Percentiles rank a stretch among this genome's conserved stretches.
These are phyloP conservation scores for Seminavis robusta DNA, from an alignment of 108 stramenopile genomes.

Conservation along the genomic window DNA sequence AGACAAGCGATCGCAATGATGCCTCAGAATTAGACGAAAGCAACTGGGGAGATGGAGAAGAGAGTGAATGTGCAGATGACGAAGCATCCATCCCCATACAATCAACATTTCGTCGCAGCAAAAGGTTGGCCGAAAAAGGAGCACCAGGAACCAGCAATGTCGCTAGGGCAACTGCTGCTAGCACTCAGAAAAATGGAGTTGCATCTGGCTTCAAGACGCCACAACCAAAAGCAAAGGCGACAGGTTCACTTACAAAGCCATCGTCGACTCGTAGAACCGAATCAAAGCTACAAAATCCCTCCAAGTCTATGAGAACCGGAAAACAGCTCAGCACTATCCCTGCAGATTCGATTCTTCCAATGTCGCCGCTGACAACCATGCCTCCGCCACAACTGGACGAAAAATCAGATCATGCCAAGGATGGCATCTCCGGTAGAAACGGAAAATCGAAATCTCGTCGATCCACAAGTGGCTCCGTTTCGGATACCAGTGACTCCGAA, in stretches of 20 bases:
- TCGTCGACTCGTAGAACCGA: slow-evolving; percentile 16
- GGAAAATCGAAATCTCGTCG: no score
- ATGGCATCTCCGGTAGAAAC: no score
- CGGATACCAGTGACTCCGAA: no score
- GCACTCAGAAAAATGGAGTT: no score
- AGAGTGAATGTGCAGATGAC: background rate
- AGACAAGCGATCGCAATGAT: no score
- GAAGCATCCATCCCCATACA: background rate
- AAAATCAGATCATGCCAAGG: background rate
- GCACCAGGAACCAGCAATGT: background rate
- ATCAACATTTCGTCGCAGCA: background rate
- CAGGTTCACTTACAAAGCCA: background rate
- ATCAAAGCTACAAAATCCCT: slow-evolving; percentile 33
- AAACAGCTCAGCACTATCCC: slow-evolving; percentile 65
- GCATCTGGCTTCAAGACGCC: no score
- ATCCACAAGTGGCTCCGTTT: no score
- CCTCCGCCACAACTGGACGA: slow-evolving; percentile 10
- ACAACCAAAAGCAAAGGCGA: no score
- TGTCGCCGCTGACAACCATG: slow-evolving; percentile 45
- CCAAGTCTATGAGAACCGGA: slow-evolving; percentile 36
- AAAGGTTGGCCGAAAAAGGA: background rate
- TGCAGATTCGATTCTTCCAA: slow-evolving; percentile 40
- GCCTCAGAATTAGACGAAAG: no score
- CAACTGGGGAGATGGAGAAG: background rate
- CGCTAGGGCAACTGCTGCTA: background rate